A percentile compares a stretch with the other conserved stretches of the same genome.
Conservation (phyloP, 257 asterid genomes). For the Solanum peruvianum region DNA sequence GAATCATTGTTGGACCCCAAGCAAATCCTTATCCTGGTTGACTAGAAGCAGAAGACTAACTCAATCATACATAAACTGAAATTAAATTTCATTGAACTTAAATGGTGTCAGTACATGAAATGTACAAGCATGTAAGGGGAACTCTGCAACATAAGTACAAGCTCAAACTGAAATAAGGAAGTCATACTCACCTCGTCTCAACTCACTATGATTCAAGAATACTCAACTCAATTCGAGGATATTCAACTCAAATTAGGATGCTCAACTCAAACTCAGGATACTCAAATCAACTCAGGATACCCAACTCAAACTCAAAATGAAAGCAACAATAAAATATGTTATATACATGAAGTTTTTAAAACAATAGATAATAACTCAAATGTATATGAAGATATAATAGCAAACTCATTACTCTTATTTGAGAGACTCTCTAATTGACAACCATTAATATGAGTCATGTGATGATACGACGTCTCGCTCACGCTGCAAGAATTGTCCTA, state of each 20-base stretch:
- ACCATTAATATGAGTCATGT: neutral
- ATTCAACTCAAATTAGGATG: no score
- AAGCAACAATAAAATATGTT: neutral
- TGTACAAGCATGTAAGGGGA: neutral
- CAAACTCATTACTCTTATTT: neutral
- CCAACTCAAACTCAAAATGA: neutral
- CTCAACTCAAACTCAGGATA: no score
- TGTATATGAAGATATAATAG: neutral
- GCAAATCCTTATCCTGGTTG: neutral
- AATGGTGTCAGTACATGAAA: neutral
- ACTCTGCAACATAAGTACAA: neutral
- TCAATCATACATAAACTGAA: neutral
- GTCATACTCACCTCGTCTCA: neutral
- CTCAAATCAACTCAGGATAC: neutral
- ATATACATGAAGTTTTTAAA: no score
- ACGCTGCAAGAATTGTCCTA: neutral
- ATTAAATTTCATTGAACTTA: neutral
- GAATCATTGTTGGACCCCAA: neutral
- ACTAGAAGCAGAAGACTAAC: neutral
- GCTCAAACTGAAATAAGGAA: neutral
- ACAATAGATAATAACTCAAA: neutral
- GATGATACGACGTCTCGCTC: neutral
- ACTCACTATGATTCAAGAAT: neutral
- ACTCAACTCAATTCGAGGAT: no score
- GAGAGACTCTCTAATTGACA: neutral